Conservation (phyloP, 768 basidiomycete species). For the Brasilioporus rufonigricans region DNA sequence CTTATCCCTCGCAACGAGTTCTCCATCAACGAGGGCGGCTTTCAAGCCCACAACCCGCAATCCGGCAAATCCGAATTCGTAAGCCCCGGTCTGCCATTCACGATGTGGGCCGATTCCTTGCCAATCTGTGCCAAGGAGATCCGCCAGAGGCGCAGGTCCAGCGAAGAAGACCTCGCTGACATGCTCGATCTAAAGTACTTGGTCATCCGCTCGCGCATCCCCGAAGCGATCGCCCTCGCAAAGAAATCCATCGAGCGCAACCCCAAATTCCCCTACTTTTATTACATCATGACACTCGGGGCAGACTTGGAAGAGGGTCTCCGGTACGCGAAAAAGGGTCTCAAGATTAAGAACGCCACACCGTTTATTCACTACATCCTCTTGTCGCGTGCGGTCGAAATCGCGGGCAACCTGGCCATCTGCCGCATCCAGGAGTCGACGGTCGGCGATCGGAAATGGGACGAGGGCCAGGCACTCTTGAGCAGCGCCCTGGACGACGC, state of each 20-base stretch:
- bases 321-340: constrained; percentile 61
- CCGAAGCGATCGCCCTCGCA: constrained; percentile 48
- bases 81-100: constrained; percentile 58
- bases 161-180: constrained; percentile 54
- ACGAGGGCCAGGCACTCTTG: constrained; percentile 60
- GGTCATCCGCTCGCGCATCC: constrained; percentile 48
- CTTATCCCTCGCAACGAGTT: constrained; percentile 60
- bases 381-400: constrained; percentile 60
- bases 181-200: constrained; percentile 62
- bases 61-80: constrained; percentile 42
- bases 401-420: constrained; percentile 57
- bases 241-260: constrained; percentile 49
- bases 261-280: constrained; percentile 61
- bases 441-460: constrained; percentile 44
- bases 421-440: constrained; percentile 45
- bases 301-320: constrained; percentile 50
- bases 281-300: constrained; percentile 57
- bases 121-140: constrained; percentile 59
- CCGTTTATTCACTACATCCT: constrained; percentile 56
- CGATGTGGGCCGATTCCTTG: constrained; percentile 54
- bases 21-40: constrained; percentile 56
- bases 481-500: constrained; percentile 61
- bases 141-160: constrained; percentile 38
- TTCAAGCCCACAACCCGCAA: constrained; percentile 41
- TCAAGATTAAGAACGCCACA: constrained; percentile 53